A percentile compares a stretch with the other conserved stretches of the same genome.
These are phyloP conservation scores for Neonectria coccinea DNA, from an alignment of 2,329 filamentous ascomycete genomes.

Conservation along the genomic window DNA sequence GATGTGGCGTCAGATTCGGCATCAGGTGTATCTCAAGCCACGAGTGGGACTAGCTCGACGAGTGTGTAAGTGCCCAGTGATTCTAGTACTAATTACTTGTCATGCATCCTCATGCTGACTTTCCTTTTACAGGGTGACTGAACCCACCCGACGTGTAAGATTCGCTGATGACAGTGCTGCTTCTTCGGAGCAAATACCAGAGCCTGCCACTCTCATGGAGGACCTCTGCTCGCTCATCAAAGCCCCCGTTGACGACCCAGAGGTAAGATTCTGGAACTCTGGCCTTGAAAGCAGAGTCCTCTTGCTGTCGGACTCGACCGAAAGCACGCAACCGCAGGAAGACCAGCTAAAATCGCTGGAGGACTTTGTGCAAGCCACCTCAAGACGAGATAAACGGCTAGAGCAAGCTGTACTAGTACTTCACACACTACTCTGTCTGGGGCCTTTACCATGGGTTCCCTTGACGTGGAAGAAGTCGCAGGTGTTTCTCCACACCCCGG, in stretches of 20 bases:
- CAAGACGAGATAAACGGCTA: background rate
- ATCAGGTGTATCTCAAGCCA: background rate
- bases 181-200: background rate
- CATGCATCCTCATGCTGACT: background rate
- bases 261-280: background rate
- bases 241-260: background rate
- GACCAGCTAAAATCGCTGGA: background rate
- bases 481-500: background rate
- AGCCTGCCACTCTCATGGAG: background rate
- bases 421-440: background rate
- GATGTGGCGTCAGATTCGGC: background rate
- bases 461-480: slow-evolving; percentile 2
- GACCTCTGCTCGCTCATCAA: background rate
- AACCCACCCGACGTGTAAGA: background rate
- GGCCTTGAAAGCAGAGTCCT: slow-evolving; percentile 1
- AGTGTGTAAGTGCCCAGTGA: background rate
- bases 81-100: background rate
- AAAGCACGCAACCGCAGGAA: background rate
- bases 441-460: background rate
- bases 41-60: background rate
- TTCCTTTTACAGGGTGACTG: background rate
- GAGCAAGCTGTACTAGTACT: background rate
- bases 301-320: background rate
- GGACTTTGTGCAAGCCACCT: background rate
- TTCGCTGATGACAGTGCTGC: background rate